Conservation (phyloP, 169 alveolate species). For the Plasmodium malariae region DNA sequence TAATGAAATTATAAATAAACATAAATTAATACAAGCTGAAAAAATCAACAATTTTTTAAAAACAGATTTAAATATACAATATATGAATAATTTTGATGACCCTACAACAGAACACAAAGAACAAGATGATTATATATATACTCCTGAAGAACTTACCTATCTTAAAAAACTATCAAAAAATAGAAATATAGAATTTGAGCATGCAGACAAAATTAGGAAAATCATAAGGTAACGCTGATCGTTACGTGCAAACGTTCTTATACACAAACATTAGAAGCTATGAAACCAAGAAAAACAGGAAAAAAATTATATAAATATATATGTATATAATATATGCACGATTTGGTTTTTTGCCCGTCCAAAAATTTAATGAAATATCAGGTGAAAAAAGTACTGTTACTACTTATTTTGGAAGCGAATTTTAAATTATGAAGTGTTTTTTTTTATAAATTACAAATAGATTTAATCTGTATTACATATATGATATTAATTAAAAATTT, state of each 20-base stretch:
- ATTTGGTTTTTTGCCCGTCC: no score
- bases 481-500: neutral
- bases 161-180: constrained; percentile 74
- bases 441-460: neutral
- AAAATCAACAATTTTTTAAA: constrained; percentile 54
- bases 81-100: constrained; percentile 35
- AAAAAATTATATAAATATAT: no score
- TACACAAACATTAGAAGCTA: neutral
- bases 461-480: neutral
- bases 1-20: constrained; percentile 69
- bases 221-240: constrained; percentile 26
- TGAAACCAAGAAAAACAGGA: neutral
- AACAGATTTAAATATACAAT: constrained; percentile 73
- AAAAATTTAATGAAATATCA: no score
- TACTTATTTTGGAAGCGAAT: no score
- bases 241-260: neutral
- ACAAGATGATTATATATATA: constrained; percentile 63
- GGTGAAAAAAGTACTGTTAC: no score
- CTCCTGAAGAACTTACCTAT: constrained; percentile 73
- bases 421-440: no score
- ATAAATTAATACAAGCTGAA: constrained; percentile 71
- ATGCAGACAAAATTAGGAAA: constrained; percentile 67
- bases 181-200: constrained; percentile 59
- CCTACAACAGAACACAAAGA: constrained; percentile 25
- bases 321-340: no score